Evolutionary conservation across 2,329 filamentous ascomycete species (phyloP).

Genomic region (Ophiostoma ulmi): DNA sequence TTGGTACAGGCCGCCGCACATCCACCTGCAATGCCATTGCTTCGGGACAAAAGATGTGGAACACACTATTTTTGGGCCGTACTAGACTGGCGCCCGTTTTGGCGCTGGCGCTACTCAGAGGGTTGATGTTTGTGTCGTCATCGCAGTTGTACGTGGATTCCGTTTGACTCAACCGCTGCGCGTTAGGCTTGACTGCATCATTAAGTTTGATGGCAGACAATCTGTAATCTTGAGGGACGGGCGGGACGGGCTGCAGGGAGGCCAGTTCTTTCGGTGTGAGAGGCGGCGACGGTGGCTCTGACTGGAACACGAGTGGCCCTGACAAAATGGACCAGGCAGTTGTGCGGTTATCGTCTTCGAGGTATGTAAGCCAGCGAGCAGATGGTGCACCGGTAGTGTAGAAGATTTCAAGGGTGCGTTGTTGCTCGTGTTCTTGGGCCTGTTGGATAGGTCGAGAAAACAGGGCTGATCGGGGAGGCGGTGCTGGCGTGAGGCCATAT

Average conservation of each 20-base stretch:
- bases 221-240: background rate
- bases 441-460: background rate
- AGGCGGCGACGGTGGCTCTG: constrained; percentile 30
- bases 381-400: constrained; percentile 20
- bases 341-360: constrained; percentile 28
- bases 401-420: background rate
- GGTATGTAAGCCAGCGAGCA: constrained; percentile 14
- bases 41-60: constrained; percentile 39
- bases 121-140: background rate
- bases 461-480: background rate
- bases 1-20: constrained; percentile 31
- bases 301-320: constrained; percentile 30
- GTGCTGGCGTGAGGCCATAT: background rate
- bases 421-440: background rate
- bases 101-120: background rate
- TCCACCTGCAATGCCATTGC: constrained; percentile 40
- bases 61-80: constrained; percentile 28
- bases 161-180: background rate
- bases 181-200: background rate
- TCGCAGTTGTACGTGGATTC: background rate
- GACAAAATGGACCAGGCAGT: constrained; percentile 30
- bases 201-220: background rate
- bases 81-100: background rate
- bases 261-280: constrained; percentile 25
- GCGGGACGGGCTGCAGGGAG: background rate